phyloP scores from a whole-genome alignment of 2,329 filamentous ascomycete species.

The Apiospora rasikravindrae region DNA sequence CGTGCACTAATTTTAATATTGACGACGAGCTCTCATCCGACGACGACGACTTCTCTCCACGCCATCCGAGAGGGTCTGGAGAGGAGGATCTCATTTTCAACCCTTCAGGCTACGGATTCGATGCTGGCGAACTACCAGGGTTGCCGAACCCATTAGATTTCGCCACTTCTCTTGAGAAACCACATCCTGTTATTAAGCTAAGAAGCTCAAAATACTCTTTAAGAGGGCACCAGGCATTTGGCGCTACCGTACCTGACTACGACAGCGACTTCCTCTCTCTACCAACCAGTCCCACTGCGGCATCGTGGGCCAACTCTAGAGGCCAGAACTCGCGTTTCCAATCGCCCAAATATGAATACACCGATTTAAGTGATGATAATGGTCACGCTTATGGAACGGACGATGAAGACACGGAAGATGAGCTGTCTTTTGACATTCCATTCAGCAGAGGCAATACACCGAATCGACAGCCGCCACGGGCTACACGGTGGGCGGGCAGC shows the following conservation, averaged over 20 bases:
- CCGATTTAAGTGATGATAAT: not conserved
- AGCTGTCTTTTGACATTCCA: conserved; percentile 25
- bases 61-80: conserved; percentile 18
- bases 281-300: not conserved
- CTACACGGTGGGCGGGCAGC: not conserved
- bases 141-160: conserved; percentile 18
- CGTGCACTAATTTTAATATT: conserved; percentile 19
- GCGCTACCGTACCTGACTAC: not conserved
- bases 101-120: conserved; percentile 22
- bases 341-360: not conserved
- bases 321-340: not conserved
- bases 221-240: not conserved
- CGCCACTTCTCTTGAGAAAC: not conserved
- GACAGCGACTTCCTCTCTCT: not conserved
- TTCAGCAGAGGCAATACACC: conserved; percentile 15
- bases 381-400: not conserved
- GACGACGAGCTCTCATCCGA: conserved; percentile 22
- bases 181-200: not conserved
- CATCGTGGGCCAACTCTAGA: not conserved
- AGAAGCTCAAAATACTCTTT: conserved; percentile 3
- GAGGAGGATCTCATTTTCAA: conserved; percentile 24
- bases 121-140: conserved; percentile 22
- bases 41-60: conserved; percentile 18
- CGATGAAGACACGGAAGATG: conserved; percentile 20
- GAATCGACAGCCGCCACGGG: not conserved